Conservation (phyloP, 768 basidiomycete species). For the Tylopilus balloui region DNA sequence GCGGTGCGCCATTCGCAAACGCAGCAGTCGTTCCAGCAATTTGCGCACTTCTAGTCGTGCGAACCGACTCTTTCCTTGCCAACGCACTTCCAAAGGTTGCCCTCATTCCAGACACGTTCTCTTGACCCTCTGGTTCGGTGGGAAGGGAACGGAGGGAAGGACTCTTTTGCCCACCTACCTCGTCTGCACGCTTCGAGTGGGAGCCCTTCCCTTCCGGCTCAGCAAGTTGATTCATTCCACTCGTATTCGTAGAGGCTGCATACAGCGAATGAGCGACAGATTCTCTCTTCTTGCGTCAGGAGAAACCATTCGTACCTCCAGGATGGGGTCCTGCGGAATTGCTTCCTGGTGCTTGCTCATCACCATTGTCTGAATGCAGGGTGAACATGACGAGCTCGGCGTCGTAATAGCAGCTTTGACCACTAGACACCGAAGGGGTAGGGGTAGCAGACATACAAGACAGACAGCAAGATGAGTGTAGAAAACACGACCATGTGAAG, state of each 20-base stretch:
- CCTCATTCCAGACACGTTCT: not conserved
- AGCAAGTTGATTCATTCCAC: not conserved
- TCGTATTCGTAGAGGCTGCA: not conserved
- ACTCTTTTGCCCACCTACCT: not conserved
- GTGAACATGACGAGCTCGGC: constrained; percentile 30
- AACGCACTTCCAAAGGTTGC: not conserved
- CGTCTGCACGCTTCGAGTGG: not conserved
- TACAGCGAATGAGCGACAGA: not conserved
- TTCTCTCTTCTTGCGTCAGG: not conserved
- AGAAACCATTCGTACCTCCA: constrained; percentile 1
- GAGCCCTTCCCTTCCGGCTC: not conserved
- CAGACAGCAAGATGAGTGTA: not conserved
- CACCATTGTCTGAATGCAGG: not conserved
- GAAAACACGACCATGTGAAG: not conserved
- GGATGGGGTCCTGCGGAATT: not conserved
- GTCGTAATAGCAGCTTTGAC: constrained; percentile 43
- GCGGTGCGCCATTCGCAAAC: constrained; percentile 54
- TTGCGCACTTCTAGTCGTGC: constrained; percentile 20
- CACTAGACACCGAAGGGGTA: constrained; percentile 28
- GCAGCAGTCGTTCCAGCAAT: constrained; percentile 22
- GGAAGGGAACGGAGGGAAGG: constrained; percentile 27
- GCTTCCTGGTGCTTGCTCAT: not conserved
- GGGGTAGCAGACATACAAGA: constrained; percentile 14
- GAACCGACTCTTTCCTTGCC: constrained; percentile 21
- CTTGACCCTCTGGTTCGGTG: constrained; percentile 7